phyloP scores from a whole-genome alignment of 129 eudicot species.

The Tanacetum coccineum region DNA sequence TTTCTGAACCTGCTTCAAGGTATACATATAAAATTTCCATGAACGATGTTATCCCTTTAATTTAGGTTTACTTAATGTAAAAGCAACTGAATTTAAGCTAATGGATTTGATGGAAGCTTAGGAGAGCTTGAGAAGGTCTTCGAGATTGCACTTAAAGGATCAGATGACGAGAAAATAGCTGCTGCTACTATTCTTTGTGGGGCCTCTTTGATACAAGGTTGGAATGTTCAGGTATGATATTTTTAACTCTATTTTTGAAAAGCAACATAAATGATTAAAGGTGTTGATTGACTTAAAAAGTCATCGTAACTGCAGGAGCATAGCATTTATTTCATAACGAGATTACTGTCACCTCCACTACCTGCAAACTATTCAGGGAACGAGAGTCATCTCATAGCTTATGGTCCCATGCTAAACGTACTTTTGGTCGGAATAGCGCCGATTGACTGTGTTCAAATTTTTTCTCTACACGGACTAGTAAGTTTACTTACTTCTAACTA shows the following conservation, averaged over 20 bases:
- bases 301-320: slow-evolving; percentile 66
- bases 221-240: slow-evolving; percentile 79
- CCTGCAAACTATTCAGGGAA: slow-evolving; percentile 60
- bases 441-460: slow-evolving; percentile 86
- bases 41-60: slow-evolving; percentile 14
- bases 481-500: slow-evolving; percentile 17
- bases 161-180: slow-evolving; percentile 86
- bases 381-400: slow-evolving; percentile 76
- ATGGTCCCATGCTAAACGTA: slow-evolving; percentile 84
- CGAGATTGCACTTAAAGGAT: slow-evolving; percentile 81
- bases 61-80: slow-evolving; percentile 23
- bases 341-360: slow-evolving; percentile 77
- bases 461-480: slow-evolving; percentile 95
- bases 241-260: background rate
- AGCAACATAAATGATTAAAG: background rate
- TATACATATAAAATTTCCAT: slow-evolving; percentile 29
- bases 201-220: slow-evolving; percentile 77
- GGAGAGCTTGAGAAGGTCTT: slow-evolving; percentile 94
- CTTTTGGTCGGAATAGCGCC: slow-evolving; percentile 88
- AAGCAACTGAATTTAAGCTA: slow-evolving; percentile 87
- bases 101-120: slow-evolving; percentile 92
- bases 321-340: slow-evolving; percentile 68
- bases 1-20: slow-evolving; percentile 96
- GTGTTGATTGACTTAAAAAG: slow-evolving; percentile 16
- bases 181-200: slow-evolving; percentile 92